These are phyloP conservation scores for Beauveria medogensis DNA, from an alignment of 2,329 filamentous ascomycete genomes.

Conservation along the genomic window DNA sequence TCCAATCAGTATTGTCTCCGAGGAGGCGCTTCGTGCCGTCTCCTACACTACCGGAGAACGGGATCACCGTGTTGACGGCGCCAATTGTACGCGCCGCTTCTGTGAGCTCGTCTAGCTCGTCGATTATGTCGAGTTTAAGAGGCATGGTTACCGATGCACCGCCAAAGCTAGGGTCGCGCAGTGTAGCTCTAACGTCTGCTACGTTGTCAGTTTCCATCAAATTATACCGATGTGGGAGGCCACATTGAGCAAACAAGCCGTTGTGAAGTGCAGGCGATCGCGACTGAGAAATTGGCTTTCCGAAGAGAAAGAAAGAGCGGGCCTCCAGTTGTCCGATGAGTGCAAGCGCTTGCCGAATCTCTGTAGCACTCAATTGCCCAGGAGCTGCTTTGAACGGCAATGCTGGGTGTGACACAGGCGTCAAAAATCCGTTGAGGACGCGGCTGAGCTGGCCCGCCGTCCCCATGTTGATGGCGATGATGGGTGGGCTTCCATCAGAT, in stretches of 20 bases:
- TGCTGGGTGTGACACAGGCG: constrained; percentile 81
- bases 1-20: constrained; percentile 94
- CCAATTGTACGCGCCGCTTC: constrained; percentile 76
- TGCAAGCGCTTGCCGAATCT: constrained; percentile 73
- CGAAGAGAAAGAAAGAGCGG: constrained; percentile 80
- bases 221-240: constrained; percentile 77
- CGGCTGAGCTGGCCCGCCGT: constrained; percentile 78
- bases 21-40: constrained; percentile 48
- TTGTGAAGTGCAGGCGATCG: constrained; percentile 89
- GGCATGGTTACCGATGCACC: constrained; percentile 95
- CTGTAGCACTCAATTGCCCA: constrained; percentile 81
- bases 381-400: constrained; percentile 92
- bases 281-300: constrained; percentile 73
- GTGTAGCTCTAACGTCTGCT: constrained; percentile 52
- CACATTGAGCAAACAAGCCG: constrained; percentile 64
- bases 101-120: constrained; percentile 70
- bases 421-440: constrained; percentile 86
- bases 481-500: constrained; percentile 64
- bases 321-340: constrained; percentile 70
- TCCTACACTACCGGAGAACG: constrained; percentile 31
- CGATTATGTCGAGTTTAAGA: constrained; percentile 81
- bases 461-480: constrained; percentile 97
- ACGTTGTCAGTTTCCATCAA: constrained; percentile 64
- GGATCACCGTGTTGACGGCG: constrained; percentile 89
- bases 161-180: constrained; percentile 69